Evolutionary conservation across 805 yeast genomes (phyloP).

Genomic region (Saturnispora kantuleensis): DNA sequence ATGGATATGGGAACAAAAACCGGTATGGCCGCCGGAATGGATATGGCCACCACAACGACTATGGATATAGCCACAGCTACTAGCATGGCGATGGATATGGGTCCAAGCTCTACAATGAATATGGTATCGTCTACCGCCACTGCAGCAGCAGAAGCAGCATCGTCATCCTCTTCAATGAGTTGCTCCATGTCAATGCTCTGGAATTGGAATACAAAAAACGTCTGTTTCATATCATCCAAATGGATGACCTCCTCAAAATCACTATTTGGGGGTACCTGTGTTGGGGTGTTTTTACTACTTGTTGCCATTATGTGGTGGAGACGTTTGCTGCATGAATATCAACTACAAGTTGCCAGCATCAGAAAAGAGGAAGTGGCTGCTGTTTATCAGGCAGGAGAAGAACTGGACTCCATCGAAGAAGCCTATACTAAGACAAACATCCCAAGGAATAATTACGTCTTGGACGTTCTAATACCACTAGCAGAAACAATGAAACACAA

Average conservation of each 20-base stretch:
- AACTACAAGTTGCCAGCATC: constrained; percentile 5
- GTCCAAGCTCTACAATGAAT: neutral
- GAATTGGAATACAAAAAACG: constrained; percentile 15
- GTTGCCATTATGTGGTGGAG: constrained; percentile 15
- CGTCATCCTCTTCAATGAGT: constrained; percentile 4
- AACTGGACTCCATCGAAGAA: neutral
- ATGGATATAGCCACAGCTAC: neutral
- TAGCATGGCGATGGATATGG: constrained; percentile 7
- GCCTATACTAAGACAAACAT: neutral
- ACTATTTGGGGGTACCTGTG: constrained; percentile 16
- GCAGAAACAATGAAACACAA: constrained; percentile 10
- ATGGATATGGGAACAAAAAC: constrained; percentile 8
- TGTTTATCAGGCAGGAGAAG: neutral
- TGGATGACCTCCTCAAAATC: constrained; percentile 15
- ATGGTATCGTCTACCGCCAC: neutral
- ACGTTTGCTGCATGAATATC: constrained; percentile 11
- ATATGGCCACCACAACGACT: neutral
- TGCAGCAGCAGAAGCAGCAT: neutral
- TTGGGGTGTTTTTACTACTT: constrained; percentile 13
- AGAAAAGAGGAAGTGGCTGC: constrained; percentile 8
- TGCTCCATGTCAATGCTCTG: constrained; percentile 18
- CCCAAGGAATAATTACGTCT: neutral
- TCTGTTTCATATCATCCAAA: constrained; percentile 11
- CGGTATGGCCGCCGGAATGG: constrained; percentile 8
- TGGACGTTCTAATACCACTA: constrained; percentile 11